A percentile compares a stretch with the other conserved stretches of the same genome.
Evolutionary conservation across 257 asterid species (phyloP).

Genomic region (Solanum commersonii): DNA sequence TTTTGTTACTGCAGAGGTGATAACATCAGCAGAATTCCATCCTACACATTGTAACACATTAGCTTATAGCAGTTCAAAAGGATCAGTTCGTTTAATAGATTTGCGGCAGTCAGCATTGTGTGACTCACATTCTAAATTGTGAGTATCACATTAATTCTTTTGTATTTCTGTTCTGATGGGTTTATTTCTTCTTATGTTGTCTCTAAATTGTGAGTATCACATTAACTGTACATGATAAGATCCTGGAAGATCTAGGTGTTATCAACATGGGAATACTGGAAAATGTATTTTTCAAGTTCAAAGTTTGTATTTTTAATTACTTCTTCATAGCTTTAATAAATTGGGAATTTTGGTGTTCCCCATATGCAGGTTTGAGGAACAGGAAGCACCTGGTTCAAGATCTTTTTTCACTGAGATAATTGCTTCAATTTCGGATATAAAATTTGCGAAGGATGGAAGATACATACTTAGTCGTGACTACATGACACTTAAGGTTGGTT

Average conservation of each 20-base stretch:
- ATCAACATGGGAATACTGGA: neutral
- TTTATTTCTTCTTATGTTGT: neutral
- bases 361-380: slow-evolving; percentile 68
- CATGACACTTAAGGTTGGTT: slow-evolving; percentile 78
- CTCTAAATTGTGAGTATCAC: neutral
- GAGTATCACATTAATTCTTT: neutral
- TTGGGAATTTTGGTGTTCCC: neutral
- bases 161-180: neutral
- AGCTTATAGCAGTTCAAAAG: slow-evolving; percentile 99
- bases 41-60: slow-evolving; percentile 92
- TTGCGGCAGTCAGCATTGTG: slow-evolving; percentile 98
- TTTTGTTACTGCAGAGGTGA: slow-evolving; percentile 76
- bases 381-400: slow-evolving; percentile 82
- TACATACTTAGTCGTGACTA: slow-evolving; percentile 77
- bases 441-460: slow-evolving; percentile 78
- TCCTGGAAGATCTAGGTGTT: neutral
- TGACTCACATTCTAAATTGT: slow-evolving; percentile 73
- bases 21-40: slow-evolving; percentile 97
- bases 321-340: neutral
- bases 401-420: slow-evolving; percentile 85
- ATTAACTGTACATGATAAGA: neutral
- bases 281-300: neutral
- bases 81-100: slow-evolving; percentile 95
- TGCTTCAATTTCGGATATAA: slow-evolving; percentile 79
- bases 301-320: neutral